Conservation (phyloP, 2,329 filamentous ascomycete genomes). For the Penicillium sp. region DNA sequence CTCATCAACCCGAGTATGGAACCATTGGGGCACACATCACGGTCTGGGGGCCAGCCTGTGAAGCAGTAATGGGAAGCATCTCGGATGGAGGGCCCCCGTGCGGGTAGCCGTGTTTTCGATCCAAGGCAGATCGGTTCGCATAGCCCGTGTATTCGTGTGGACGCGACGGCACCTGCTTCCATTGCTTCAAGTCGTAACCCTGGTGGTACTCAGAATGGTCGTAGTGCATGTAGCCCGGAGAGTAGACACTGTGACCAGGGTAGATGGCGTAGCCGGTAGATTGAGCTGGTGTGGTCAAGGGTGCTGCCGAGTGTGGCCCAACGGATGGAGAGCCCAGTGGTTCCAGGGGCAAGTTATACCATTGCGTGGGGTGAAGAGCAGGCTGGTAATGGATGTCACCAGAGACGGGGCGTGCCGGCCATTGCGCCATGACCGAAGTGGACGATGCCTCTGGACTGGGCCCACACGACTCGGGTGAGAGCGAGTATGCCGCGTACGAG, state of each 20-base stretch:
- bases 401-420: conserved; percentile 15
- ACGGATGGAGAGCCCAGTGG: conserved; percentile 17
- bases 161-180: conserved; percentile 26
- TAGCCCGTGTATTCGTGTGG: conserved; percentile 21
- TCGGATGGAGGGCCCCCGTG: conserved; percentile 11
- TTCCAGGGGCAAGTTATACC: conserved; percentile 28
- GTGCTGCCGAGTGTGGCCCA: conserved; percentile 23
- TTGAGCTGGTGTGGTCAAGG: conserved; percentile 20
- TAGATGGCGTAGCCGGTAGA: conserved; percentile 4
- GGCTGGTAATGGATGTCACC: conserved; percentile 20
- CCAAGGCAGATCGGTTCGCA: conserved; percentile 1
- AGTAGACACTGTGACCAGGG: conserved; percentile 6
- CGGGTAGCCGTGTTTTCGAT: conserved; percentile 9
- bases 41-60: conserved; percentile 20
- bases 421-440: conserved; percentile 13
- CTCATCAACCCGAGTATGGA: conserved; percentile 20
- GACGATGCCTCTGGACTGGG: conserved; percentile 22
- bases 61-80: conserved; percentile 18
- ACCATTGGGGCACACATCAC: conserved; percentile 27
- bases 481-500: conserved; percentile 22
- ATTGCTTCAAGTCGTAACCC: conserved; percentile 22
- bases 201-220: conserved; percentile 15
- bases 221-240: conserved; percentile 18
- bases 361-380: conserved; percentile 18
- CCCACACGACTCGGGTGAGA: conserved; percentile 25